Percentiles rank a stretch among this genome's conserved stretches.
These are phyloP conservation scores for Symbiodinium pilosum DNA, from an alignment of 73 alveolate genomes.

Conservation along the genomic window DNA sequence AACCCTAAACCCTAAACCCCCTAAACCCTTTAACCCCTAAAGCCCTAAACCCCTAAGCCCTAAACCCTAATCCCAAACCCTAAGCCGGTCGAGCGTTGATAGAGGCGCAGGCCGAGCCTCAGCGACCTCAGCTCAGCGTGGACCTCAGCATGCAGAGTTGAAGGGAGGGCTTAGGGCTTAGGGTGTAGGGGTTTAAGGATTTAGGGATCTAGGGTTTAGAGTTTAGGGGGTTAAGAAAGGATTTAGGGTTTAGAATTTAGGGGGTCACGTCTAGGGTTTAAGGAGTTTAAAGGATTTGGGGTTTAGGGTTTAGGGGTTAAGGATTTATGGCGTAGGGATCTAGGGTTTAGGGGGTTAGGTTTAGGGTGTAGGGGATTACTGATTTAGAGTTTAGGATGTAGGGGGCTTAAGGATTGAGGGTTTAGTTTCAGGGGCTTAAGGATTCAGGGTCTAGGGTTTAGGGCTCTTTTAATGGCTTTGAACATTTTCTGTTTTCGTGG, in stretches of 20 bases:
- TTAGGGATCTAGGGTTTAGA: background rate
- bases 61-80: background rate
- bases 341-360: too few species aligned
- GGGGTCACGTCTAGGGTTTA: too few species aligned
- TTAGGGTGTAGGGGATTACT: too few species aligned
- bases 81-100: background rate
- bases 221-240: background rate
- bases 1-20: background rate
- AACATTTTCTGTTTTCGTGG: too few species aligned
- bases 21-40: background rate
- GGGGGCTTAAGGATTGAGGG: background rate
- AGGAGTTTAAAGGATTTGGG: conserved; percentile 53
- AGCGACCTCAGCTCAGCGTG: background rate
- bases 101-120: background rate
- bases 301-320: background rate
- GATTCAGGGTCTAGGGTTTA: too few species aligned
- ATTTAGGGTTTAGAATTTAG: background rate
- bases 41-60: background rate
- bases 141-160: background rate
- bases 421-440: background rate
- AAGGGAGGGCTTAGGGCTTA: background rate
- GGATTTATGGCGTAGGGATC: background rate
- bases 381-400: background rate
- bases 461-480: too few species aligned
- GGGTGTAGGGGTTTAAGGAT: background rate